Evolutionary conservation across 306 rosid species (phyloP), one percentile per base, ranked within the genome.

Genomic region (Dryas drummondii): DNA sequence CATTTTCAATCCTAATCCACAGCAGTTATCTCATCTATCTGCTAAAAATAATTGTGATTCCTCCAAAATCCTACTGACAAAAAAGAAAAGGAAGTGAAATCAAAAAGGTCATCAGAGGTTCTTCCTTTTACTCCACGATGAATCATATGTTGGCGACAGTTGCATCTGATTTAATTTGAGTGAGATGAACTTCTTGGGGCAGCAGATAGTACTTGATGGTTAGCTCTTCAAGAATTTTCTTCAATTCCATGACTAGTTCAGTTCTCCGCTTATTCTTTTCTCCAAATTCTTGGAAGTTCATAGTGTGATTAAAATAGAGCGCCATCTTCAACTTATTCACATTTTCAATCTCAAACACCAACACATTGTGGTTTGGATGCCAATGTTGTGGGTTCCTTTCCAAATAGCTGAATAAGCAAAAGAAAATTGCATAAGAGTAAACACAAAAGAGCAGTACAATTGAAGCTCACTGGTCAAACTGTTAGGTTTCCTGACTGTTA

Each of bases 171-270:
- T 74, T 87, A 4, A 73, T 19, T n/a, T 81, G 87, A 82, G 58
- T 61, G 73, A 94, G 81, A 78, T 84, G 92, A 81, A 94, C 86
- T 13, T 62, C 84, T 76, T 87, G 97, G 13, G 94, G 96, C 77
- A 86, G 88, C 57, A 94, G 96, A 79, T 85, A 72, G 89, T 87
- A 94, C 81, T 79, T 88, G 70, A 94, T 90, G 61, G 84, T 60
- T 15, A 94, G 87, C 73, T 90, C 96, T 80, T 92, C 97, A 45
- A 94, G 87, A 53, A 89, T 85, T 71, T 74, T 88, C 91, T 94
- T 94, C 60, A 88, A 2, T 85, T 90, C 97, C 48, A 91, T 61
- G 52, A 90, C 79, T 5, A 94, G 83, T 68, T 85, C 97, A 1
- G 87, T 79, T 84, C 94, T 87, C 73, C 97, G 75, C 53, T 60